Base-by-base conservation (phyloP, 202 grass and related monocot genomes). In the Setaria italica region DNA sequence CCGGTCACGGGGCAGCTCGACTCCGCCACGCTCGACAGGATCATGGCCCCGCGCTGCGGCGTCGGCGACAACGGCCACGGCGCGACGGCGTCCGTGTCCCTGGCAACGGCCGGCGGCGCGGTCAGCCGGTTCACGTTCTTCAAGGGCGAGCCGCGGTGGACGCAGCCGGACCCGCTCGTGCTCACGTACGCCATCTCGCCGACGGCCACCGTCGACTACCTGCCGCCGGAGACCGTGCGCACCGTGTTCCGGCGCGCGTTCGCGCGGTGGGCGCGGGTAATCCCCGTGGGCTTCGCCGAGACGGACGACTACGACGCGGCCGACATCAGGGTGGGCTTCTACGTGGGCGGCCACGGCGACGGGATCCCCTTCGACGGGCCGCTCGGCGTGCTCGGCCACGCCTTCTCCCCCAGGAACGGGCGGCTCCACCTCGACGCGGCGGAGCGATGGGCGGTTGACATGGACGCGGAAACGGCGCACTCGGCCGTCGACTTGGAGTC, bases 281-380 rank as follows among this genome's bases (percentile, higher is more conserved):
- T 98, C 84, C 96, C 96, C 2, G 86, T 95, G 65, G 79, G 84
- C 2, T 98, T 98, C 80, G 45, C 59, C 59, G 93, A 95, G 90
- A 46, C 43, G 1, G 62, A 77, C 11, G 82, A 91, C 56, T 98
- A 94, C 81, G 54, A 85, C 41, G 73, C 32, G 25, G 96, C 96
- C 3, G 90, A 90, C 71, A 84, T 98, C 72, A 95, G 90, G 85
- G 81, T 92, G 57, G 96, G 91, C 4, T 98, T 98, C 87, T 94
- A 95, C 84, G 35, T 11, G 34, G 93, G 93, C 11, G 84, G 83
- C 77, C 96, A 98, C 75, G 96, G 96, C 10, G 96, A 98, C 56
- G 93, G 96, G 5, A 89, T 92, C 80, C 91, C 96, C 15, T 98
- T 98, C 75, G 93, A 98, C 81, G 96, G 96, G 0, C 91, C 90